Conservation (phyloP, 306 rosid genomes). For the Oemleria cerasiformis region DNA sequence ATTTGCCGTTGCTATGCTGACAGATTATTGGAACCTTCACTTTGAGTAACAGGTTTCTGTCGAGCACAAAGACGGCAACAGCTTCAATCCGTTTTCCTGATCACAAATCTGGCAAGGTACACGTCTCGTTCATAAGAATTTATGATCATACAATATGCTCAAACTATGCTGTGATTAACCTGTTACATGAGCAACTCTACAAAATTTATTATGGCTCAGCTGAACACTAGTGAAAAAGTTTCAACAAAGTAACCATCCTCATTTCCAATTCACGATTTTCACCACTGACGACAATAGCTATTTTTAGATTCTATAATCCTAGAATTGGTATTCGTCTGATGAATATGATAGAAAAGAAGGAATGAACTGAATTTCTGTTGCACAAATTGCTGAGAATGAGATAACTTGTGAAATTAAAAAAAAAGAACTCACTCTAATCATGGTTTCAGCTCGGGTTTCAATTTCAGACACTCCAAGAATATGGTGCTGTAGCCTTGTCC, state of each 20-base stretch:
- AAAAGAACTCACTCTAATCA: neutral
- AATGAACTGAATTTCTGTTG: neutral
- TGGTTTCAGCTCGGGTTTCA: slow-evolving; percentile 11
- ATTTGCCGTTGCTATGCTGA: neutral
- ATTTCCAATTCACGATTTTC: neutral
- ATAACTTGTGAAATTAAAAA: no score
- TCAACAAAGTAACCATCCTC: neutral
- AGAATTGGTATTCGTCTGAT: neutral
- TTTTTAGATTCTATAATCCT: neutral
- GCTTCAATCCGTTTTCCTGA: neutral
- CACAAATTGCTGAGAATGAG: neutral
- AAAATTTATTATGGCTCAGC: neutral
- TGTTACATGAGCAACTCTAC: neutral
- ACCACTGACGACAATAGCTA: neutral
- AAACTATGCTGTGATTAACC: neutral
- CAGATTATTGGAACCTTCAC: slow-evolving; percentile 18
- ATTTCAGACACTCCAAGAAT: slow-evolving; percentile 10
- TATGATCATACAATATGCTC: no score
- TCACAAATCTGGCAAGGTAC: no score
- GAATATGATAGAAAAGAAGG: no score
- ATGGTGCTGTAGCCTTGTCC: slow-evolving; percentile 9
- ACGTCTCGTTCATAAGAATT: no score
- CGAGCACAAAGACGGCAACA: slow-evolving; percentile 1
- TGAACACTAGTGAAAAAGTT: neutral
- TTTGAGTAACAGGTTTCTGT: neutral